Conservation (phyloP, 2,329 filamentous ascomycete genomes). For the Neocatenulostroma microsporum region DNA sequence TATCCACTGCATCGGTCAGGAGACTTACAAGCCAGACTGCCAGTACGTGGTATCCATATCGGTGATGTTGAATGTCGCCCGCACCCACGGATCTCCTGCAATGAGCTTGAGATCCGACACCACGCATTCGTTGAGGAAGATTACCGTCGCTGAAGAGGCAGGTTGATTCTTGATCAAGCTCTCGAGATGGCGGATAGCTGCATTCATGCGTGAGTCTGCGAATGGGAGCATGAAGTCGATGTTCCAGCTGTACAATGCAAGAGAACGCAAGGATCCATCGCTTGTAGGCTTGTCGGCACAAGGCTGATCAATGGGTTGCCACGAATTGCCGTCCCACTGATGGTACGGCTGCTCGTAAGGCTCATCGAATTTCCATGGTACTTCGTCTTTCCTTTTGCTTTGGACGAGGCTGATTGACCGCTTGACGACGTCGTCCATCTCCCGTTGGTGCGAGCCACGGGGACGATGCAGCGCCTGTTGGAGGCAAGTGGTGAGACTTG, state of each 20-base stretch:
- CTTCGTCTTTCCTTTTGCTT: background rate
- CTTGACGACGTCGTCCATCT: conserved; percentile 7
- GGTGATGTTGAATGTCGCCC: conserved; percentile 41
- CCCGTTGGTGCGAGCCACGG: too few relatives aligned
- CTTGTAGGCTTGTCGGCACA: too few relatives aligned
- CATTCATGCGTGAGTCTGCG: conserved; percentile 34
- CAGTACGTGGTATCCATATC: conserved; percentile 41
- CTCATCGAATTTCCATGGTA: conserved; percentile 20
- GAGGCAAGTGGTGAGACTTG: background rate
- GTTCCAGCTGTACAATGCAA: conserved; percentile 42
- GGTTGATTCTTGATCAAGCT: conserved; percentile 17
- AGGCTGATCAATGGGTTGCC: too few relatives aligned
- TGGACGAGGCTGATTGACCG: conserved; percentile 4
- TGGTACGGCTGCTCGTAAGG: conserved; percentile 17
- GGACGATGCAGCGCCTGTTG: background rate
- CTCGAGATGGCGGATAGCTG: conserved; percentile 35
- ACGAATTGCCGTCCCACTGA: conserved; percentile 6
- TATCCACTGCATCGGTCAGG: too few relatives aligned
- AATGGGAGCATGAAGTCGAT: conserved; percentile 40
- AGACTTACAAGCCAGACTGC: conserved; percentile 34
- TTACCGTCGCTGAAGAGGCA: conserved; percentile 28
- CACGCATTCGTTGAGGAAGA: conserved; percentile 50
- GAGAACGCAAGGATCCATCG: too few relatives aligned
- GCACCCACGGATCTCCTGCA: conserved; percentile 41
- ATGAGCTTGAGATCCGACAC: conserved; percentile 41